Percentiles rank a stretch among this genome's conserved stretches.
These are phyloP conservation scores for Tylopilus balloui DNA, from an alignment of 768 basidiomycete genomes.

Conservation along the genomic window DNA sequence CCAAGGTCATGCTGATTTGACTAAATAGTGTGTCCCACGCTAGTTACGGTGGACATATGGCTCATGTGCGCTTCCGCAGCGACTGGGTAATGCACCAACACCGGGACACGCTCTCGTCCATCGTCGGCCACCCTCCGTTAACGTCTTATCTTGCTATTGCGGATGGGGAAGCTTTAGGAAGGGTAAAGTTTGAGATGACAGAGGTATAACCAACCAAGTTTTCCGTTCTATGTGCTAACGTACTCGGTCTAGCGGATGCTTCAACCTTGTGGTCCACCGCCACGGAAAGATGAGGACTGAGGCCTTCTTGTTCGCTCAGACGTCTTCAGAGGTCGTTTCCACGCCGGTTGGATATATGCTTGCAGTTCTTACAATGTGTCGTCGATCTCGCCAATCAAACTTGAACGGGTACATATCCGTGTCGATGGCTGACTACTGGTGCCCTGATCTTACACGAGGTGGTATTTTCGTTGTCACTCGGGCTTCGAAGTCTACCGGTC, in stretches of 20 bases:
- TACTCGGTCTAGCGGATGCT: conserved; percentile 68
- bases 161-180: conserved; percentile 88
- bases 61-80: conserved; percentile 40
- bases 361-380: neutral
- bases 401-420: neutral
- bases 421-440: neutral
- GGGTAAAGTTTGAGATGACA: conserved; percentile 90
- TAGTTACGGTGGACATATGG: neutral
- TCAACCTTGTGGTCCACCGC: conserved; percentile 91
- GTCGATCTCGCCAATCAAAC: neutral
- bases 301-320: neutral
- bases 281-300: conserved; percentile 80
- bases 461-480: neutral
- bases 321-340: too few species aligned
- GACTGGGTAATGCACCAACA: conserved; percentile 99
- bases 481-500: neutral
- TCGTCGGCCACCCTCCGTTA: conserved; percentile 86
- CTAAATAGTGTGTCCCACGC: conserved; percentile 73
- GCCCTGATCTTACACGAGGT: neutral
- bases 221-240: conserved; percentile 23
- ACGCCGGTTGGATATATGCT: neutral
- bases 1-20: conserved; percentile 90
- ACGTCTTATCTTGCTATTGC: conserved; percentile 87
- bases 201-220: conserved; percentile 53
- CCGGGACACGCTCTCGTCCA: conserved; percentile 89